Evolutionary conservation across 129 eudicot genomes (phyloP).

Genomic region (Artemisia tridentata): DNA sequence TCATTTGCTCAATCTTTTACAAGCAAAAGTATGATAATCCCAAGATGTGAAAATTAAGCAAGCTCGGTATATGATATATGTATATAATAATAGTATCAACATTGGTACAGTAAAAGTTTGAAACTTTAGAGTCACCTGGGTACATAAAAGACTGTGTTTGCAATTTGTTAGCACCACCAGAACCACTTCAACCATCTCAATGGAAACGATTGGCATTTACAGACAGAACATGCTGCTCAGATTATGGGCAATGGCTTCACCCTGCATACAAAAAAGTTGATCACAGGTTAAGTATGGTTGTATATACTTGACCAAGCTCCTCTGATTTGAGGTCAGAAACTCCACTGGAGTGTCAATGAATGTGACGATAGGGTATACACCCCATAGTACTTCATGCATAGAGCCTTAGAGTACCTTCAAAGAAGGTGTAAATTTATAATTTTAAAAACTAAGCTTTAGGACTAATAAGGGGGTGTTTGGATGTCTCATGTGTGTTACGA

Average conservation of each 20-base stretch:
- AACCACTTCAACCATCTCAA: constrained; percentile 92
- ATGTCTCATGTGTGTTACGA: background rate
- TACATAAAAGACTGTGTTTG: constrained; percentile 76
- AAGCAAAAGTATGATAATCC: background rate
- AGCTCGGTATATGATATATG: background rate
- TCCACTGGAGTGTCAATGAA: constrained; percentile 97
- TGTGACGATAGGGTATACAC: constrained; percentile 93
- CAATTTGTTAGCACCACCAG: constrained; percentile 80
- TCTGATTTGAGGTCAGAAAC: too few species aligned
- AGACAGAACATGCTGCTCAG: constrained; percentile 81
- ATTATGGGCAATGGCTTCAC: constrained; percentile 89
- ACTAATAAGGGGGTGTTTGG: background rate
- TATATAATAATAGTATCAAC: background rate
- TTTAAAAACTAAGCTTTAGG: background rate
- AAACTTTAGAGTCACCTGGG: constrained; percentile 59
- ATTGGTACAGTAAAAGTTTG: background rate
- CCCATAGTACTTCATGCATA: constrained; percentile 58
- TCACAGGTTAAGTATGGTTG: background rate
- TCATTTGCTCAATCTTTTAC: background rate
- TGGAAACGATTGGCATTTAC: constrained; percentile 70
- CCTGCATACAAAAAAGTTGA: constrained; percentile 44
- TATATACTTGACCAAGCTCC: constrained; percentile 60
- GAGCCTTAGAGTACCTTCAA: too few species aligned
- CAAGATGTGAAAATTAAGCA: too few species aligned
- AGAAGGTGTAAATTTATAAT: background rate